Base-by-base conservation (phyloP, 2,329 filamentous ascomycete species). In the Fusarium sp. region DNA sequence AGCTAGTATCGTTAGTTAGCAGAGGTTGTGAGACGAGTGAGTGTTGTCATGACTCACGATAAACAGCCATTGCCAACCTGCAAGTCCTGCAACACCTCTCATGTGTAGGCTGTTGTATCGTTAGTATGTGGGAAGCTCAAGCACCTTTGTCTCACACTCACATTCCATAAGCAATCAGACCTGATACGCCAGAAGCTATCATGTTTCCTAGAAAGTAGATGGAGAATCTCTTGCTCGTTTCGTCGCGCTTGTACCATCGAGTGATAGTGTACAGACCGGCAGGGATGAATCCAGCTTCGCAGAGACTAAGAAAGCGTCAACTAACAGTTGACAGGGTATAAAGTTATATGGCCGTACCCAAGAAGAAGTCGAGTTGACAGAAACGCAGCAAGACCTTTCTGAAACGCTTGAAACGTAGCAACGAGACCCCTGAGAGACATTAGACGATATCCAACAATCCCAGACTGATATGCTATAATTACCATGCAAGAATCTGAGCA, bases 211-310 rank as follows among this genome's bases (percentile, higher is more conserved):
- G 73, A 49, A 80, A 81, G 63, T 78, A 82, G 52, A 72, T 73
- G 10, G 78, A 75, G 48, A 82, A 79, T 2, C 80, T 71, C 65
- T 79, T 81, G 44, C 77, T 79, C 0, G 77, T 81, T 57, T 83
- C 80, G 7, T 74, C 72, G 4, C 74, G 74, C 26, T 79, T 82
- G 53, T 83, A 82, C 79, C 79, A 82, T 2, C 76, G 73, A 0
- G 79, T 81, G 2, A 83, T 75, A 0, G 80, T 81, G 69, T 77
- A 83, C 2, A 82, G 70, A 7, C 78, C 78, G 2, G 78, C 80
- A 3, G 67, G 67, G 31, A 70, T 70, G 28, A 42, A 75, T 53
- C 28, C 80, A 73, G 58, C 69, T 40, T 72, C 74, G 52, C 64
- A 81, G 62, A 70, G 57, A 15, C 67, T 68, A 0, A 0, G 1